Base-by-base conservation (phyloP, 2,329 filamentous ascomycete species). In the Huntiella decipiens region DNA sequence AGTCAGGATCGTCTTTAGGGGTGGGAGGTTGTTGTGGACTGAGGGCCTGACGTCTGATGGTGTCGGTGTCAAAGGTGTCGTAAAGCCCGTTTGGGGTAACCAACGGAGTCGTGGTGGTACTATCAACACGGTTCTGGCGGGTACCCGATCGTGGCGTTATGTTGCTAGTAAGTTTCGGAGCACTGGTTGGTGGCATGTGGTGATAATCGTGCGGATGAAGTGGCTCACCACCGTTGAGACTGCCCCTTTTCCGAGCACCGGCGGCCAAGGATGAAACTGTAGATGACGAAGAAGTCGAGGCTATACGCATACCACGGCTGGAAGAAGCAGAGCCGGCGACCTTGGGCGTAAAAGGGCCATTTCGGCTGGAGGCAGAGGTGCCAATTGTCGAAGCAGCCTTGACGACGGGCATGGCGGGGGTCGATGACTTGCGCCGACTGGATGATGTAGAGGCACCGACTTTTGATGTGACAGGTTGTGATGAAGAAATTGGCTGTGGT, bases 111-210 rank as follows among this genome's bases (percentile, higher is more conserved):
- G 71, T 73, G 49, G 68, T 71, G 19, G 70, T 62, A 58, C 79
- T 85, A 57, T 83, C 77, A 48, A 77, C 72, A 53, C 84, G 77
- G 53, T 67, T 77, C 58, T 76, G 83, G 51, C 86, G 72, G 42
- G 76, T 67, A 6, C 79, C 80, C 6, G 85, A 85, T 52, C 86
- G 75, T 43, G 85, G 83, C 3, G 86, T 92, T 57, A 86, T 65
- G 58, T 83, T 86, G 58, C 63, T 71, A 60, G 61, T 74, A 38
- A 85, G 62, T 54, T 49, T 49, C 10, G 43, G 47, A 35, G 43
- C 13, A 31, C 34, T 45, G 13, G 35, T 38, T 12, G 43, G 38
- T 11, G 43, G 16, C 22, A 28, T 7, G 7, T 28, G 32, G 31
- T 33, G 60, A 52, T 66, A 56, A 50, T 74, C 69, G 43, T 79